Base-by-base conservation (phyloP, 2,329 filamentous ascomycete genomes). In the Cadophora sp. region DNA sequence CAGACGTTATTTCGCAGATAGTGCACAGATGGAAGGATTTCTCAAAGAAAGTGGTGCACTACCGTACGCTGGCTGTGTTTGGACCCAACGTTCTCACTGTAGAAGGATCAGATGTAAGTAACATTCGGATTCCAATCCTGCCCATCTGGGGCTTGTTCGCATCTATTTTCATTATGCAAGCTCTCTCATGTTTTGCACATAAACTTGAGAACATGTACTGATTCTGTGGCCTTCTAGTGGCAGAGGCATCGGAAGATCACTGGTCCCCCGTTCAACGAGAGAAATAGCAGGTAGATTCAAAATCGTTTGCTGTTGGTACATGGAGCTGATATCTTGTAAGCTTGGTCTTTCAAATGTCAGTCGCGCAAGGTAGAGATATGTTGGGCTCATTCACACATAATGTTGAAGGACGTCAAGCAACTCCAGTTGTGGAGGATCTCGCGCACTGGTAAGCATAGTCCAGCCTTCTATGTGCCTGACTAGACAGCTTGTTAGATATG, bases 191-290 rank as follows among this genome's bases (percentile, higher is more conserved):
- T 48, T 4, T 48, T 24, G 5, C n/a, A 8, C 36, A 11, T 11
- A 48, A 48, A 7, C 6, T 20, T 22, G n/a, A n/a, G n/a, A 20
- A 18, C 45, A 8, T 13, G n/a, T 13, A 48, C 45, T 48, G n/a
- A 48, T n/a, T 20, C 5, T 11, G n/a, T 20, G 20, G 4, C 7
- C 9, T 24, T 48, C 45, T 48, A 48, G 45, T 94, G 91, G 91
- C 87, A 89, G 45, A 83, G 87, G 78, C 91, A 94, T 77, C 86
- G 91, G 66, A 92, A 90, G 78, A 85, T 89, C 59, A 90, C 88
- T 0, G 86, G 88, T 36, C 87, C 90, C 1, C 87, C 87, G 7
- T 94, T 94, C 77, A 92, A 89, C 67, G 91, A 94, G 80, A 87
- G 84, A 78, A 94, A 92, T 63, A 73, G 69, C 63, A 56, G 64